Evolutionary conservation across 352 stramenopile species (phyloP).

Genomic region (Globisporangium echinulatum): DNA sequence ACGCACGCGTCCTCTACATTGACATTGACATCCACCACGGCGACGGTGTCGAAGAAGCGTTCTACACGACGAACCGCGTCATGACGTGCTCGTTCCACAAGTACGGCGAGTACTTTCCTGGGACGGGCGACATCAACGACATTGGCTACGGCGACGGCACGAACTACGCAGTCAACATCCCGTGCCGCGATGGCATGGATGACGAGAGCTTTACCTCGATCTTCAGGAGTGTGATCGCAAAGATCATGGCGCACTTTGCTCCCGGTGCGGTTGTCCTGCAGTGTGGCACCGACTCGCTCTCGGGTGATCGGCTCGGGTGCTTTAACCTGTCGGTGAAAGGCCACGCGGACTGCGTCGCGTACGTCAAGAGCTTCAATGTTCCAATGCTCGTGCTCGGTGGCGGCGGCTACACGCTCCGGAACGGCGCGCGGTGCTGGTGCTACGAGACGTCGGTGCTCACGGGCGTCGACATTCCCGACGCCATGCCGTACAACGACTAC

Average conservation of each 20-base stretch:
- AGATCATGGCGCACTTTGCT: slow-evolving; percentile 96
- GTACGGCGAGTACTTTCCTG: slow-evolving; percentile 99
- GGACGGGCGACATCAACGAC: slow-evolving; percentile 89
- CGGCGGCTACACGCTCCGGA: slow-evolving; percentile 97
- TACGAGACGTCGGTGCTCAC: slow-evolving; percentile 96
- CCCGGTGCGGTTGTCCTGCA: slow-evolving; percentile 97
- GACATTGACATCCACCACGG: slow-evolving; percentile 99
- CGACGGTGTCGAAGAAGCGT: slow-evolving; percentile 98
- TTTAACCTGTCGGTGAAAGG: slow-evolving; percentile 98
- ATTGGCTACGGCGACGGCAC: slow-evolving; percentile 89
- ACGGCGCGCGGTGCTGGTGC: slow-evolving; percentile 91
- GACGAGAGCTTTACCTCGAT: slow-evolving; percentile 93
- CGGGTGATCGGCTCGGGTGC: slow-evolving; percentile 95
- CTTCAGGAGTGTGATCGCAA: slow-evolving; percentile 91
- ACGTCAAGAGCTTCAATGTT: slow-evolving; percentile 95
- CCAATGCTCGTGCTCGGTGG: slow-evolving; percentile 96
- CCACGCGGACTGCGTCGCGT: slow-evolving; percentile 96
- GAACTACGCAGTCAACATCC: slow-evolving; percentile 99
- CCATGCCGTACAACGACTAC: slow-evolving; percentile 99
- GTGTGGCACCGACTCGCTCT: slow-evolving; percentile 98
- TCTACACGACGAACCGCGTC: slow-evolving; percentile 98
- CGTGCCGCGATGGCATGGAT: slow-evolving; percentile 97
- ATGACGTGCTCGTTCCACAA: slow-evolving; percentile 99
- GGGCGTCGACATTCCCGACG: slow-evolving; percentile 88
- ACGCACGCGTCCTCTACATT: slow-evolving; percentile 98